A percentile compares a stretch with the other conserved stretches of the same genome.
Evolutionary conservation across 2,329 filamentous ascomycete genomes (phyloP).

Genomic region (Trichoderma lentiforme): DNA sequence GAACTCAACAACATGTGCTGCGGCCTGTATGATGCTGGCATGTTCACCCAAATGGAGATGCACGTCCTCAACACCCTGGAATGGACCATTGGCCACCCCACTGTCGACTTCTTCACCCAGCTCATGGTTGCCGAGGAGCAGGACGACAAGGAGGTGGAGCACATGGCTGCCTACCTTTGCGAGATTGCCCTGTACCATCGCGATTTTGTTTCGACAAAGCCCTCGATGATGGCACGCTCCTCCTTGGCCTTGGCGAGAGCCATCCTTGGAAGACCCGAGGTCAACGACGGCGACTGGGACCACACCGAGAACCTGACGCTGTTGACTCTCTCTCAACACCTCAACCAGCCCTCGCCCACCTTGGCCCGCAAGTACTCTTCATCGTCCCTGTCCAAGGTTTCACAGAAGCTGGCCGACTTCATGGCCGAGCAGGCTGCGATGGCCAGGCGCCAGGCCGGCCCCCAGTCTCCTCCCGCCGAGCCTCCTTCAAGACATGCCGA

Average conservation of each 20-base stretch:
- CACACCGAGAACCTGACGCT: constrained; percentile 66
- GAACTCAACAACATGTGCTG: constrained; percentile 99
- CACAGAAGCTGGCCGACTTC: constrained; percentile 55
- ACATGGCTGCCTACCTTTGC: constrained; percentile 90
- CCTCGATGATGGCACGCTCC: constrained; percentile 85
- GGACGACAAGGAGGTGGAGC: constrained; percentile 81
- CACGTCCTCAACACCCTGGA: constrained; percentile 96
- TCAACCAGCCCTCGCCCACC: constrained; percentile 56
- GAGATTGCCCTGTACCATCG: constrained; percentile 96
- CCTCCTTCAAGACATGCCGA: constrained; percentile 50
- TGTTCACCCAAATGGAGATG: constrained; percentile 99
- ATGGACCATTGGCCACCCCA: constrained; percentile 94
- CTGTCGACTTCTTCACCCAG: constrained; percentile 90
- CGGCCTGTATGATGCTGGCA: constrained; percentile 94
- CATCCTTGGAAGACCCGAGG: constrained; percentile 77
- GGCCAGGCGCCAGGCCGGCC: constrained; percentile 46
- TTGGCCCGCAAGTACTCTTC: constrained; percentile 59
- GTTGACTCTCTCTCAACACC: constrained; percentile 56
- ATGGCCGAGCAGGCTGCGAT: constrained; percentile 58
- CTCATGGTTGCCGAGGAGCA: constrained; percentile 77
- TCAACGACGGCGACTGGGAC: constrained; percentile 73
- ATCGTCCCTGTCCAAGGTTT: constrained; percentile 50
- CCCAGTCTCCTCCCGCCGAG: constrained; percentile 60
- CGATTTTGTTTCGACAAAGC: constrained; percentile 90
- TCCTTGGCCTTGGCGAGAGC: constrained; percentile 83